Conservation (phyloP, 129 eudicot genomes). For the Daucus carota region DNA sequence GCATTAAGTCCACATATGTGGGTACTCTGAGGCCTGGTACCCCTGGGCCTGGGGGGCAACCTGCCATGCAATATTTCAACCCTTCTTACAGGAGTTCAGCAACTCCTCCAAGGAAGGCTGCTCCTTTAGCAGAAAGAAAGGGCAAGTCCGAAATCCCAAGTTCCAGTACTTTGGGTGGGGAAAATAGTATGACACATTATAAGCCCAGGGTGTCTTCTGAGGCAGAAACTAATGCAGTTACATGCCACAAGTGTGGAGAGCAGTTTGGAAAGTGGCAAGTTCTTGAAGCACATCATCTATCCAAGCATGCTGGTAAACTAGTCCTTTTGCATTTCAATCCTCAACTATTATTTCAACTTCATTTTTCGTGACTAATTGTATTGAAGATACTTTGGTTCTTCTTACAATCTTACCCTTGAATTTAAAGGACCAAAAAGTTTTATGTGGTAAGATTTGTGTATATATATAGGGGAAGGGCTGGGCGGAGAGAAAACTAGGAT, state of each 20-base stretch:
- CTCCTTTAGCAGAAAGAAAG: constrained; percentile 17
- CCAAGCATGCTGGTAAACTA: constrained; percentile 41
- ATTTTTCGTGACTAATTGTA: no score
- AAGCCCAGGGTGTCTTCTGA: constrained; percentile 34
- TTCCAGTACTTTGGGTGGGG: constrained; percentile 23
- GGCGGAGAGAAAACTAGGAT: not conserved
- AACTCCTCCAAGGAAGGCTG: constrained; percentile 41
- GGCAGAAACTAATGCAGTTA: constrained; percentile 32
- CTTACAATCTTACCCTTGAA: no score
- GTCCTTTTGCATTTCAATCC: not conserved
- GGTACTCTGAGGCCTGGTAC: constrained; percentile 63
- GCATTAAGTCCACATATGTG: constrained; percentile 39
- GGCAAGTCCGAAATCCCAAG: constrained; percentile 20
- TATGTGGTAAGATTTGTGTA: no score
- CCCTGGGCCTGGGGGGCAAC: constrained; percentile 52
- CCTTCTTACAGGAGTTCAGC: constrained; percentile 23
- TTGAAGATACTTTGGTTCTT: not conserved
- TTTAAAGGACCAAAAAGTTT: no score
- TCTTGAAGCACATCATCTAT: constrained; percentile 76
- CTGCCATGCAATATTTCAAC: constrained; percentile 45
- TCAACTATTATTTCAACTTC: not conserved
- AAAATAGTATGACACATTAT: constrained; percentile 19
- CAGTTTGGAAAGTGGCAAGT: constrained; percentile 59
- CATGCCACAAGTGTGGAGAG: constrained; percentile 84
- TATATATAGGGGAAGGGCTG: no score